These are phyloP conservation scores for Blastocrithidia nonstop DNA, from an alignment of 208 protist species.

Conservation along the genomic window DNA sequence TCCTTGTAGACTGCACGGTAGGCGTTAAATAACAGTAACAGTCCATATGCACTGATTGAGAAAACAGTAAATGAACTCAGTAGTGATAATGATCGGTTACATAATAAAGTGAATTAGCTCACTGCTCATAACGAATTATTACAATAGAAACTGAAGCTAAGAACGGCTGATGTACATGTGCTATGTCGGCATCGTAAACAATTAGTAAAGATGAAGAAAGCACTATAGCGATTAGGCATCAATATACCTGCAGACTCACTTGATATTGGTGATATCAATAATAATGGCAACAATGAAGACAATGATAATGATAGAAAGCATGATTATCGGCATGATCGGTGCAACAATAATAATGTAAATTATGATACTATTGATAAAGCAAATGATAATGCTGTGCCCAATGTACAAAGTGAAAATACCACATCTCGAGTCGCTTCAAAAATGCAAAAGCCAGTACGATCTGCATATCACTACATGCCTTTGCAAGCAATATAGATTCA, in stretches of 20 bases:
- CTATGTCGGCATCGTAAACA: constrained; percentile 57
- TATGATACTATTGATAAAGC: too few relatives aligned
- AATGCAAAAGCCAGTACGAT: too few relatives aligned
- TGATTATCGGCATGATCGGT: too few relatives aligned
- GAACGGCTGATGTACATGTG: constrained; percentile 30
- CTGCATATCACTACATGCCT: too few relatives aligned
- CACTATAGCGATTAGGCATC: constrained; percentile 43
- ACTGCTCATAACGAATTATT: constrained; percentile 38
- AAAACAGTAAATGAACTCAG: constrained; percentile 40
- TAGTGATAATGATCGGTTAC: constrained; percentile 31
- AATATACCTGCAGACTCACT: too few relatives aligned
- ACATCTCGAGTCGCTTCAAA: too few relatives aligned
- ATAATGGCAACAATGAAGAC: not conserved
- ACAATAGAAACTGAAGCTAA: constrained; percentile 24
- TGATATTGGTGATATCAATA: not conserved
- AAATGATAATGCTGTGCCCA: too few relatives aligned
- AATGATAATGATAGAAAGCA: too few relatives aligned
- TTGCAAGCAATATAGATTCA: too few relatives aligned
- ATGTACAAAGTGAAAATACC: too few relatives aligned
- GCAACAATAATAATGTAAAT: too few relatives aligned
- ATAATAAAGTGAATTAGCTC: constrained; percentile 21
- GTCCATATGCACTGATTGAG: constrained; percentile 69
- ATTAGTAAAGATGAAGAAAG: constrained; percentile 55
- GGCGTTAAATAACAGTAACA: constrained; percentile 75
- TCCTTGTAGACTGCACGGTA: constrained; percentile 57